These are phyloP conservation scores for Nothopassalora personata DNA, from an alignment of 2,329 filamentous ascomycete species.

Conservation along the genomic window DNA sequence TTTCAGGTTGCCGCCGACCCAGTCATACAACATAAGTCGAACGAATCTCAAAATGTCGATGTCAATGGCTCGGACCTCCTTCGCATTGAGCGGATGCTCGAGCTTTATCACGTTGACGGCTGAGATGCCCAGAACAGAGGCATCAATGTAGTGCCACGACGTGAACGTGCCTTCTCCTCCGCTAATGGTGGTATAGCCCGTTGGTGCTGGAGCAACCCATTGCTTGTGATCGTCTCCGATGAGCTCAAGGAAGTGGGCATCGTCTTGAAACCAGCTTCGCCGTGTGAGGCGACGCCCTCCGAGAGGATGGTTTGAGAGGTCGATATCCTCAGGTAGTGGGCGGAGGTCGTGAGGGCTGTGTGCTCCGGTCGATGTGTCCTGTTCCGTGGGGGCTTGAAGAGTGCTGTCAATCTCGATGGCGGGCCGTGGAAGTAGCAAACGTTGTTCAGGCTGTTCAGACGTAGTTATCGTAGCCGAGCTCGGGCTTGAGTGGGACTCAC, in stretches of 20 bases:
- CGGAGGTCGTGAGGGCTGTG: constrained; percentile 1
- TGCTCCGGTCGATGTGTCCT: not conserved
- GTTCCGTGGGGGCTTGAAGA: not conserved
- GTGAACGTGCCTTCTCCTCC: not conserved
- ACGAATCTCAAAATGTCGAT: constrained; percentile 4
- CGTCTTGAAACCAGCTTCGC: constrained; percentile 6
- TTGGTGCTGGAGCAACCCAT: not conserved
- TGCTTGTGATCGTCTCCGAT: not conserved
- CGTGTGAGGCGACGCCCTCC: constrained; percentile 6
- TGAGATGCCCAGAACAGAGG: constrained; percentile 1
- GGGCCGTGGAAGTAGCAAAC: not conserved
- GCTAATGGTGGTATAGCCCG: not conserved
- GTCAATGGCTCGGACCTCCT: not conserved
- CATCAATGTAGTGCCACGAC: constrained; percentile 1
- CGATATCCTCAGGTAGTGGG: not conserved
- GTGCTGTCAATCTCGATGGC: not conserved
- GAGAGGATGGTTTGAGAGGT: constrained; percentile 8
- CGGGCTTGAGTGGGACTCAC: not conserved
- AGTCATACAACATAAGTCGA: constrained; percentile 1
- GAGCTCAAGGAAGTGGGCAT: constrained; percentile 3
- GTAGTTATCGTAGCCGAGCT: not conserved
- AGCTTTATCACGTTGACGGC: not conserved
- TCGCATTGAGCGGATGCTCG: constrained; percentile 1
- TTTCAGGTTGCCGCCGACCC: not conserved
- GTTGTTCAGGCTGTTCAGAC: not conserved